Base-by-base conservation (phyloP, 2,329 filamentous ascomycete species). In the Trichoderma cornu-damae region DNA sequence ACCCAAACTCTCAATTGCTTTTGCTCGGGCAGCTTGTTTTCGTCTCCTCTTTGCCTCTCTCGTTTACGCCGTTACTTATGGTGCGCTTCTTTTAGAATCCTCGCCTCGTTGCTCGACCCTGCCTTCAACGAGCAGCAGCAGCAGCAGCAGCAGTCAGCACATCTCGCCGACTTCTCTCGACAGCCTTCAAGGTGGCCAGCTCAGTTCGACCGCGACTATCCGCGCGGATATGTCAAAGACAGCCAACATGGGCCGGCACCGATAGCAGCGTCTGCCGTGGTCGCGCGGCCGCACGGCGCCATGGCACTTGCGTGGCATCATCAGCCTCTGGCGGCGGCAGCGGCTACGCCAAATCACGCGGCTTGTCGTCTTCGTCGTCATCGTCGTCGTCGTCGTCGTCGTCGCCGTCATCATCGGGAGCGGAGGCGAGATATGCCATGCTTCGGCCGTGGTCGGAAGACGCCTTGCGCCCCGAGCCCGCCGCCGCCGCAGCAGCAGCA, bases 201-300 rank as follows among this genome's bases (percentile, higher is more conserved):
- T 57, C 69, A 58, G 72, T 71, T 63, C 69, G 72, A 64, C 68
- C 71, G 70, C 75, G 77, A 72, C 69, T 73, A 65, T 69, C 71
- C 67, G 72, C 74, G 68, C 71, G 72, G 68, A 74, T 75, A 74
- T 65, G 70, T 55, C 65, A 66, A 60, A 70, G 57, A 66, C 61
- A 61, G 43, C 60, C 67, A 57, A 57, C 50, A 78, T 80, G 78
- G 64, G 66, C 63, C 43, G 69, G 55, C 72, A n/a, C n/a, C n/a
- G 68, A 71, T 78, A 75, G 69, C 67, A 56, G 69, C 67, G 55
- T 62, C 37, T 61, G 56, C 16, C 67, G 62, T 61, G 69, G 70
- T 71, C 70, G 68, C 73, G 69, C 68, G 64, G 60, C 66, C 69
- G 60, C 69, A 70, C 61, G 65, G 68, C 61, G 69, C 65, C 6